Evolutionary conservation across 2,329 filamentous ascomycete species (phyloP).

Genomic region (Penicillium sp.): DNA sequence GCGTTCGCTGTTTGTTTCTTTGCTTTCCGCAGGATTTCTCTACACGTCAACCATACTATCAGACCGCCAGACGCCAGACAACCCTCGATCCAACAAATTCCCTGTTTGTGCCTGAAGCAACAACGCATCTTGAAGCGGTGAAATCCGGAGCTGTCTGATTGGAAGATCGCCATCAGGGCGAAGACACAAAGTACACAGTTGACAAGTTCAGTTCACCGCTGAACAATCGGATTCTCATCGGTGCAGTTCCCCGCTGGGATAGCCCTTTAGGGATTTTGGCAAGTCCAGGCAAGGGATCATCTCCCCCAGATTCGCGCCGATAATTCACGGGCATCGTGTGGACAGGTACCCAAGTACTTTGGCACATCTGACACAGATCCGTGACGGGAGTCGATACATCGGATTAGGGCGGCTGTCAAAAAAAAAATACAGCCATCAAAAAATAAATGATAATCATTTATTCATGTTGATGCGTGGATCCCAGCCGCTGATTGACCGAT

Average conservation of each 20-base stretch:
- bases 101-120: neutral
- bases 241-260: constrained; percentile 2
- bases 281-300: constrained; percentile 6
- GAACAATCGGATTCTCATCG: constrained; percentile 13
- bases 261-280: too few relatives aligned
- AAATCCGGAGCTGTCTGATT: neutral
- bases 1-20: neutral
- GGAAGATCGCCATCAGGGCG: neutral
- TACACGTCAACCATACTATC: neutral
- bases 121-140: neutral
- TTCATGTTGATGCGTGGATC: constrained; percentile 4
- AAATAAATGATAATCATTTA: neutral
- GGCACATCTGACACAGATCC: neutral
- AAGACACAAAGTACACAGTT: neutral
- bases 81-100: neutral
- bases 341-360: neutral
- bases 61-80: neutral
- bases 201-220: neutral
- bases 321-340: too few relatives aligned
- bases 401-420: constrained; percentile 5
- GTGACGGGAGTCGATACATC: neutral
- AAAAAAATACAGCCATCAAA: neutral
- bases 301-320: neutral
- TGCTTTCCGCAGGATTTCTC: neutral
- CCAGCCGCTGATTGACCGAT: constrained; percentile 9